Evolutionary conservation across 352 stramenopile species (phyloP).

Genomic region (Phytopythium litorale): DNA sequence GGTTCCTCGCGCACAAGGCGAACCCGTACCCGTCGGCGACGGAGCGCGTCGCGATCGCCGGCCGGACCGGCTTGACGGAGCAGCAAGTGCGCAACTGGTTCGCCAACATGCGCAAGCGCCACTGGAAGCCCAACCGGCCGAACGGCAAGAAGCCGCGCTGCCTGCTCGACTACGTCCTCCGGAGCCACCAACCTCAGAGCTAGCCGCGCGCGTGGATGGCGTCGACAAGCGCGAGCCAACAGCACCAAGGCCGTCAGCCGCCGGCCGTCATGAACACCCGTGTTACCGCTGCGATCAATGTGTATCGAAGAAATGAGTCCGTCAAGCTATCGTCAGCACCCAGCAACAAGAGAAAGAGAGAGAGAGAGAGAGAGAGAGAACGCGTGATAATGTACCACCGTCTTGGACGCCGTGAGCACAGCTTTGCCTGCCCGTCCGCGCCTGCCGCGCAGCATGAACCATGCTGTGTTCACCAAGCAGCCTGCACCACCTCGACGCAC

Average conservation of each 20-base stretch:
- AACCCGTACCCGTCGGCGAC: conserved; percentile 74
- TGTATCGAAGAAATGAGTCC: not conserved
- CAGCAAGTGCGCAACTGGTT: conserved; percentile 89
- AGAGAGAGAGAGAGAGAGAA: not conserved
- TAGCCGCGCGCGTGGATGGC: not conserved
- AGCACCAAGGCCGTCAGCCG: not conserved
- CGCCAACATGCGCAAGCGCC: conserved; percentile 86
- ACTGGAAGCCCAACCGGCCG: conserved; percentile 78
- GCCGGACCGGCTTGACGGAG: conserved; percentile 63
- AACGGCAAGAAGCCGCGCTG: conserved; percentile 75
- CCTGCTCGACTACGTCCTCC: conserved; percentile 72
- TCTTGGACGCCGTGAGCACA: not conserved
- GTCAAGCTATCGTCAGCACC: not conserved
- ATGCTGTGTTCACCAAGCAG: not conserved
- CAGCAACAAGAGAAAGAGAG: not conserved
- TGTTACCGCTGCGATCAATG: conserved; percentile 3
- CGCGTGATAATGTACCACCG: not conserved
- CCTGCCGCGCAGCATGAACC: not conserved
- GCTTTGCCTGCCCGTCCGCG: not conserved
- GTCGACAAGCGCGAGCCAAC: not conserved
- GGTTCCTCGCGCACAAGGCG: conserved; percentile 83
- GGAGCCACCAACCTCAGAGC: conserved; percentile 32
- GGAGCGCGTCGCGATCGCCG: conserved; percentile 66
- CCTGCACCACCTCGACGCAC: not conserved
- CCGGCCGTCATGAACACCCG: not conserved